Conservation (phyloP, 345 rosid genomes). For the Eutrema yunnanense region DNA sequence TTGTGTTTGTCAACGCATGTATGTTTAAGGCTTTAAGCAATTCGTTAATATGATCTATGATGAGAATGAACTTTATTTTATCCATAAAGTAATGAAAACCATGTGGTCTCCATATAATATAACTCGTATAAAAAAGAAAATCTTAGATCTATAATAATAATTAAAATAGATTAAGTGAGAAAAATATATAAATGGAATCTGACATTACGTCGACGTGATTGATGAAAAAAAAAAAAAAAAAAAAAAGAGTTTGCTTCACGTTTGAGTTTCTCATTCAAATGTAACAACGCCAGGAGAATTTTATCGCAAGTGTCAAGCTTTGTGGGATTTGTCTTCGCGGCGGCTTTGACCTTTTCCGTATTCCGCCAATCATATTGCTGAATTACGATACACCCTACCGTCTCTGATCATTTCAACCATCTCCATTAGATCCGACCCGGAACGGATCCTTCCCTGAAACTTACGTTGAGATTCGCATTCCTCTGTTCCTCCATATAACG, state of each 20-base stretch:
- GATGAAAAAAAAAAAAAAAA: too few species aligned
- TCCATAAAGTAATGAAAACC: background rate
- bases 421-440: conserved; percentile 17
- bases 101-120: background rate
- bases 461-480: conserved; percentile 18
- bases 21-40: background rate
- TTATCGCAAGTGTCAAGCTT: conserved; percentile 5
- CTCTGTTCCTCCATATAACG: conserved; percentile 29
- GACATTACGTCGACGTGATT: too few species aligned
- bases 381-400: background rate
- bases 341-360: conserved; percentile 10
- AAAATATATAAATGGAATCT: too few species aligned
- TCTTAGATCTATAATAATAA: background rate
- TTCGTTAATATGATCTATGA: background rate
- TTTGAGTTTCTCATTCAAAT: background rate
- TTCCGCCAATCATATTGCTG: background rate
- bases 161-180: background rate
- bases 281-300: conserved; percentile 14
- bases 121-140: background rate
- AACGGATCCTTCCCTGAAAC: conserved; percentile 15
- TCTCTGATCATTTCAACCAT: background rate
- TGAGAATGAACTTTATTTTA: background rate
- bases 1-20: background rate
- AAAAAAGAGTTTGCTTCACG: conserved; percentile 27
- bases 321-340: conserved; percentile 13